Evolutionary conservation across 768 basidiomycete genomes (phyloP), one percentile per base, ranked within the genome.

Genomic region (Trametopsis cervina): DNA sequence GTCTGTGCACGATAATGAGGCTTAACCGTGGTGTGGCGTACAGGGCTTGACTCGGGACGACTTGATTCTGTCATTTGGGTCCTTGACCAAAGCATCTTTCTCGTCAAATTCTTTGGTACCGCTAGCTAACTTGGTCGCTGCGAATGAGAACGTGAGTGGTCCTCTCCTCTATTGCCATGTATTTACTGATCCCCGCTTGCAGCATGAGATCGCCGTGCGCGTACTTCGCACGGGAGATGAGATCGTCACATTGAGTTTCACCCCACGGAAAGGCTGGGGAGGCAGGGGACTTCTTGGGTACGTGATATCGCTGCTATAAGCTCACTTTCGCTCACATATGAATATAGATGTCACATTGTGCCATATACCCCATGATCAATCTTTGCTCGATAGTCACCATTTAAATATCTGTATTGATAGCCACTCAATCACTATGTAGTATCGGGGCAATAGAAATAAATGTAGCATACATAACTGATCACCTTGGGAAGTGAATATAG

Each of bases 281-380:
- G 92, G 92, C 9, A 72, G 89, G 50, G 92, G 92, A 7, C 71
- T 85, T 62, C 68, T 96, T 37, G 92, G 92, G 85, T 89, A 53
- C 57, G 80, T 63, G 7, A 15, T 39, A 18, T 38, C n/a, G 39
- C 42, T 47, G 20, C 26, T 35, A 37, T 18, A 37, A 6, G 2
- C 40, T 15, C 13, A 3, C 12, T 29, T 25, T 22, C 4, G 24
- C 47, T 6, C 33, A 11, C 12, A 25, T 36, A 22, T 26, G 17
- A 23, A 18, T 48, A 15, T 48, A 83, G 81, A 33, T 84, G 82
- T 55, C 81, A 82, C 58, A 78, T 84, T 37, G 69, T 82, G 18
- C 80, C 80, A 4, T 75, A 72, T 57, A 17, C 29, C n/a, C 24
- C 29, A 13, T 44, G n/a, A 29, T 42, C 40, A 42, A 42, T 24